These are phyloP conservation scores for Penicillium sp. DNA, from an alignment of 2,329 filamentous ascomycete species.

Conservation along the genomic window DNA sequence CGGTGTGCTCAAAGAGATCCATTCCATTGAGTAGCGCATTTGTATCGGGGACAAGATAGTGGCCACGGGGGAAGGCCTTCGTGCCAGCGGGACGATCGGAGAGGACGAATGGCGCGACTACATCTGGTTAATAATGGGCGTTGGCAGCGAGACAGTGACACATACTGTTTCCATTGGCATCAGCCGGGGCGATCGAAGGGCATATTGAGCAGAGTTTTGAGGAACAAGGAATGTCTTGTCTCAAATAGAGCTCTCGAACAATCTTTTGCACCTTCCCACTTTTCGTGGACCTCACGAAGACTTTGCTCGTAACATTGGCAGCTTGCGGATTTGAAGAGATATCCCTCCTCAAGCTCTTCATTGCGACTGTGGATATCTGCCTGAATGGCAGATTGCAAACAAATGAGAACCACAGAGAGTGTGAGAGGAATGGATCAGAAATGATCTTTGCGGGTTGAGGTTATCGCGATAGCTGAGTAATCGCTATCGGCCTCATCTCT, in stretches of 20 bases:
- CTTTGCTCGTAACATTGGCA: conserved; percentile 86
- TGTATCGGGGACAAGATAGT: conserved; percentile 94
- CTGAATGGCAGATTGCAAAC: conserved; percentile 5
- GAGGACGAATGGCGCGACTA: conserved; percentile 79
- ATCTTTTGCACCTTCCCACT: conserved; percentile 99
- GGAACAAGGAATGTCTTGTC: conserved; percentile 96
- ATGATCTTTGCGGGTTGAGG: conserved; percentile 21
- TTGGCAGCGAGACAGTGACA: conserved; percentile 1
- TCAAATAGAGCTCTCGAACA: conserved; percentile 90
- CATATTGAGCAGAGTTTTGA: conserved; percentile 82
- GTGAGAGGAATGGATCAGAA: conserved; percentile 13
- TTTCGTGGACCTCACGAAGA: conserved; percentile 91
- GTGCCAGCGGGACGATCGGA: conserved; percentile 85
- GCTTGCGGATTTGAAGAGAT: conserved; percentile 54
- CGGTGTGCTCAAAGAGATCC: conserved; percentile 92
- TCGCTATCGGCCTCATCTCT: conserved; percentile 6
- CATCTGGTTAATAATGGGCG: conserved; percentile 21
- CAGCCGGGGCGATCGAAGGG: conserved; percentile 68
- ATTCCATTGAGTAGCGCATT: conserved; percentile 94
- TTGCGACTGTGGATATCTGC: conserved; percentile 31
- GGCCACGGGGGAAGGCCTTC: conserved; percentile 76
- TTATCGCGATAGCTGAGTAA: conserved; percentile 28
- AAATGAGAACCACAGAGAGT: conserved; percentile 4
- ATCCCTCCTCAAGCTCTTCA: conserved; percentile 63
- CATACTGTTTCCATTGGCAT: conserved; percentile 73